A percentile compares a stretch with the other conserved stretches of the same genome.
Conservation (phyloP, 768 basidiomycete species). For the Panellus pusillus region DNA sequence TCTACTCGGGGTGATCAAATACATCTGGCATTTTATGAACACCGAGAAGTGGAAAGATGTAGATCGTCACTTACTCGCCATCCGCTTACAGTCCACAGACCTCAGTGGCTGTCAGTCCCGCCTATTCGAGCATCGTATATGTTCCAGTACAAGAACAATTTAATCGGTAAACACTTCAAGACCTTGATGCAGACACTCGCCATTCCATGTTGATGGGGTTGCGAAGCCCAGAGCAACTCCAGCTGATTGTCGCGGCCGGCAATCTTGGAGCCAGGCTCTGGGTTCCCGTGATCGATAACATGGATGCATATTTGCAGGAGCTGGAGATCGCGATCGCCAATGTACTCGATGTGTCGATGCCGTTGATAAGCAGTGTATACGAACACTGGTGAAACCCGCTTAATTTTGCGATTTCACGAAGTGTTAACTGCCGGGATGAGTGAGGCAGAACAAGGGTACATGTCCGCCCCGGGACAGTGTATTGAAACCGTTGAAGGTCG, state of each 20-base stretch:
- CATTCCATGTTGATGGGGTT: slow-evolving; percentile 32
- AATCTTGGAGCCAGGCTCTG: slow-evolving; percentile 30
- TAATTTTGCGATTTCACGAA: no score
- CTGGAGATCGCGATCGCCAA: slow-evolving; percentile 27
- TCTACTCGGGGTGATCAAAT: slow-evolving; percentile 33
- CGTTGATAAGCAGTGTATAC: no score
- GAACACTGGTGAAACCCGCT: no score
- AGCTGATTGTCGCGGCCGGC: slow-evolving; percentile 23
- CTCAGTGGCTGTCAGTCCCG: slow-evolving; percentile 18
- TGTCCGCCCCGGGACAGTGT: no score
- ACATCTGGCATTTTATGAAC: slow-evolving; percentile 35
- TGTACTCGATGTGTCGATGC: slow-evolving; percentile 38
- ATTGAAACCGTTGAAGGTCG: no score
- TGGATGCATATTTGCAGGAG: slow-evolving; percentile 29
- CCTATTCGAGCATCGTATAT: slow-evolving; percentile 29
- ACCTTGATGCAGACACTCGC: slow-evolving; percentile 27
- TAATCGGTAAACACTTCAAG: slow-evolving; percentile 37
- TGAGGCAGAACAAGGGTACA: no score
- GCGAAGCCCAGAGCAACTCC: slow-evolving; percentile 20
- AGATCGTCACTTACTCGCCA: slow-evolving; percentile 24
- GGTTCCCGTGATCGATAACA: slow-evolving; percentile 31
- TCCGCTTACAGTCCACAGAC: slow-evolving; percentile 29
- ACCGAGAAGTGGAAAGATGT: slow-evolving; percentile 24
- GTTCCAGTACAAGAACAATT: slow-evolving; percentile 31
- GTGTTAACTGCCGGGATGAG: no score